Evolutionary conservation across 352 stramenopile genomes (phyloP), one percentile per base, ranked within the genome.

Genomic region (Pythium angustatum): DNA sequence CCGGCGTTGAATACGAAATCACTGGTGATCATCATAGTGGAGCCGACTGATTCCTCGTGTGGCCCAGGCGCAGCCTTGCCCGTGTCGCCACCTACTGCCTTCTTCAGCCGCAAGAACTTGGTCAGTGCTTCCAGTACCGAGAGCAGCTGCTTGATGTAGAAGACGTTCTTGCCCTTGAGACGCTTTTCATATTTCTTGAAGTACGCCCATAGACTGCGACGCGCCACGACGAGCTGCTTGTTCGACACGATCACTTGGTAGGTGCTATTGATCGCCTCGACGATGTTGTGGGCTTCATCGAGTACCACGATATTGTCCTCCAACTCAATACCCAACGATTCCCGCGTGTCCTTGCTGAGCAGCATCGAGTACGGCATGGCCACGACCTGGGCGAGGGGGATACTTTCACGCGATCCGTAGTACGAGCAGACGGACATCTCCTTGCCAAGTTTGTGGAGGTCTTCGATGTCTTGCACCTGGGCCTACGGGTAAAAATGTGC

Each of bases 261-360:
- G 9, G 89, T 94, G 60, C 82, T 87, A 66, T 97, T 97, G 58
- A 99, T 89, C 12, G 96, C 91, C 64, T 99, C 96, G 9, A 98
- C 84, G 41, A 99, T 89, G 73, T 99, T 99, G 76, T 99, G 98
- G 17, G 97, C 98, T 73, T 99, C 98, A 72, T 99, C 98, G 41
- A 99, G 90, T 11, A 99, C 81, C 17, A 99, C 87, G 10, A 99
- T 88, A 45, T 87, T 96, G 51, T 85, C 76, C 28, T 94, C 77
- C 10, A 98, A 61, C 14, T 81, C 60, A 22, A 98, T 86, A 0
- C 90, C 89, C 41, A 98, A 55, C 8, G 93, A 96, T 52, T 97
- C 88, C 12, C 96, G 83, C 33, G 90, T 93, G 44, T 93, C 77
- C 61, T 94, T 90, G 63, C 93, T 96, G 17, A 98, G 76, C 21